These are phyloP conservation scores for Maudiozyma pseudohumilis DNA, from an alignment of 805 yeast genomes.

Conservation along the genomic window DNA sequence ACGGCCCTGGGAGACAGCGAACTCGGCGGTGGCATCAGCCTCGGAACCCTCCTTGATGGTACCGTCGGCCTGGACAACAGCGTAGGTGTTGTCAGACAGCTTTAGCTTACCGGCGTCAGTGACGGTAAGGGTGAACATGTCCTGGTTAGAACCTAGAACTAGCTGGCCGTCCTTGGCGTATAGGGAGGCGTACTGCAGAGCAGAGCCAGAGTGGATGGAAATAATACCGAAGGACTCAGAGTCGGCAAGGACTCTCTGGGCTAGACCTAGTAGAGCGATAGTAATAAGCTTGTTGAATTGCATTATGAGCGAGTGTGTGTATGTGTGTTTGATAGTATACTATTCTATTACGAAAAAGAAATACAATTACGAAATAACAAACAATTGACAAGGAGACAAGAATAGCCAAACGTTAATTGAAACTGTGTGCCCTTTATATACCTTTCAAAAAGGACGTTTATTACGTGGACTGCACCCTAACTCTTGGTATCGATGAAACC, in stretches of 20 bases:
- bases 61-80: constrained; percentile 21
- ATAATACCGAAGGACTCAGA: constrained; percentile 30
- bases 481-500: too few species aligned
- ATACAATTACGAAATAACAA: background rate
- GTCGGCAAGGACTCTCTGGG: constrained; percentile 26
- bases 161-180: constrained; percentile 13
- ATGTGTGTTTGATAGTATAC: background rate
- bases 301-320: constrained; percentile 2
- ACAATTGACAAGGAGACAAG: too few species aligned
- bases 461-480: too few species aligned
- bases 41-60: constrained; percentile 15
- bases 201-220: constrained; percentile 30
- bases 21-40: constrained; percentile 28
- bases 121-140: constrained; percentile 15
- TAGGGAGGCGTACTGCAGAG: constrained; percentile 26
- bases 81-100: constrained; percentile 24
- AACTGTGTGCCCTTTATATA: too few species aligned
- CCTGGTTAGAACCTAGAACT: constrained; percentile 10
- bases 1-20: constrained; percentile 31
- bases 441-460: too few species aligned
- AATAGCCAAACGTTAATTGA: background rate
- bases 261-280: constrained; percentile 22
- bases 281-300: constrained; percentile 11
- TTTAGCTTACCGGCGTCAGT: constrained; percentile 29
- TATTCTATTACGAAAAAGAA: background rate